Evolutionary conservation across 805 yeast species (phyloP).

Genomic region (Tetrapisispora iriomotensis): DNA sequence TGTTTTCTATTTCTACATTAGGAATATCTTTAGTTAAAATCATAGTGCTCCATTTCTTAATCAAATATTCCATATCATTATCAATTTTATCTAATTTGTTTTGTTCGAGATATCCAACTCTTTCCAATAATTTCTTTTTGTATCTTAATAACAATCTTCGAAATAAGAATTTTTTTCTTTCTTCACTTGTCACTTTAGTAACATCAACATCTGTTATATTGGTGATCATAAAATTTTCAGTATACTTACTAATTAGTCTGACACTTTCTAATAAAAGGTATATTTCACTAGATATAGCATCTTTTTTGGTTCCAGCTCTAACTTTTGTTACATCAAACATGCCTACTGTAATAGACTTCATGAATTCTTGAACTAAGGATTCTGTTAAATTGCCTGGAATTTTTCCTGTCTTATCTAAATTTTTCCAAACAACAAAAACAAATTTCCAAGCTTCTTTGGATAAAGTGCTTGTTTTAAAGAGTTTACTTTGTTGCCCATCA

Average conservation of each 20-base stretch:
- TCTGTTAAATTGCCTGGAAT: slow-evolving; percentile 6
- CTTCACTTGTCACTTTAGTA: slow-evolving; percentile 4
- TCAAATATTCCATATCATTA: slow-evolving; percentile 9
- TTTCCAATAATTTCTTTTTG: slow-evolving; percentile 13
- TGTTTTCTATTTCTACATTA: too few species aligned
- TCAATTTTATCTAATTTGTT: background rate
- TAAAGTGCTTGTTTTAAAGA: slow-evolving; percentile 7
- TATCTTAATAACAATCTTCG: slow-evolving; percentile 20
- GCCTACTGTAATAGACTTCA: slow-evolving; percentile 12
- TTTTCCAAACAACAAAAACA: slow-evolving; percentile 14
- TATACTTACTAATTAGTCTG: slow-evolving; percentile 11
- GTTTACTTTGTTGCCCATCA: slow-evolving; percentile 12
- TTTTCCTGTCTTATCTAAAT: slow-evolving; percentile 8
- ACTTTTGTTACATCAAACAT: slow-evolving; percentile 4
- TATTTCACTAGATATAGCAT: slow-evolving; percentile 5
- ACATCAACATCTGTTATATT: slow-evolving; percentile 10
- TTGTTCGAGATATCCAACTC: slow-evolving; percentile 12
- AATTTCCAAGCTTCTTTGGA: slow-evolving; percentile 22
- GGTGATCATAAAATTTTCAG: background rate
- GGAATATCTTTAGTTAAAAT: background rate
- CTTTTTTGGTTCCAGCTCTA: background rate
- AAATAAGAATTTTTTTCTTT: slow-evolving; percentile 13
- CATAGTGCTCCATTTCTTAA: slow-evolving; percentile 8
- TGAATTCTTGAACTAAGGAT: slow-evolving; percentile 12
- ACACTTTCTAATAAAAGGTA: slow-evolving; percentile 20